Conservation (phyloP, 1,284 basidiomycete species). For the Anthracocystis walkeri region DNA sequence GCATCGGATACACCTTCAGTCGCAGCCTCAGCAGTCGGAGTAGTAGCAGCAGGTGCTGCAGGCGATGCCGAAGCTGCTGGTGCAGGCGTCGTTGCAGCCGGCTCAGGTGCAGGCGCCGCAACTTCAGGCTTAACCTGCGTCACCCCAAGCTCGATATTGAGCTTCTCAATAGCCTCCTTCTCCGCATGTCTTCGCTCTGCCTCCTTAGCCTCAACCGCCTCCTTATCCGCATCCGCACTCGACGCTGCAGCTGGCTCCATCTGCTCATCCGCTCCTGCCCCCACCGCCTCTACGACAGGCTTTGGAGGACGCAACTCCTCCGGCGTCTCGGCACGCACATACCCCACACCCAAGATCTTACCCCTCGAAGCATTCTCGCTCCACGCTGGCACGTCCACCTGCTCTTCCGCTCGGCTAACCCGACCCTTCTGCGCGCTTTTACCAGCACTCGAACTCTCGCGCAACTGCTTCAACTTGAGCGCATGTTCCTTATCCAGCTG, state of each 20-base stretch:
- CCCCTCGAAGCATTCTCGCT: constrained; percentile 44
- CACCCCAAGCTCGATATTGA: constrained; percentile 38
- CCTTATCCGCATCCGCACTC: constrained; percentile 1
- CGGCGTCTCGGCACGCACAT: constrained; percentile 53
- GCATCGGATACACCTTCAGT: background rate
- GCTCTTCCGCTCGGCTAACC: constrained; percentile 5
- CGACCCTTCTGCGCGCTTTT: constrained; percentile 5
- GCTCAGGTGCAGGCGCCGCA: constrained; percentile 12
- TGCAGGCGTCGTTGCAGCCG: background rate
- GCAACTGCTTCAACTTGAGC: constrained; percentile 26
- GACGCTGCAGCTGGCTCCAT: constrained; percentile 3
- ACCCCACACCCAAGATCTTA: constrained; percentile 57
- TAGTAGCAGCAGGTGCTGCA: background rate
- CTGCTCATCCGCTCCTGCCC: constrained; percentile 8
- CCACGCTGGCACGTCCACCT: constrained; percentile 33
- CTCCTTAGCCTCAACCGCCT: constrained; percentile 12
- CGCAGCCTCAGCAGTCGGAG: constrained; percentile 5
- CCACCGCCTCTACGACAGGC: background rate
- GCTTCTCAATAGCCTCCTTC: constrained; percentile 37
- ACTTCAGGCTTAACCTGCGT: constrained; percentile 6
- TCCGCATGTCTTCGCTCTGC: constrained; percentile 30
- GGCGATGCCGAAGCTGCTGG: constrained; percentile 8
- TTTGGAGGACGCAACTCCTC: constrained; percentile 41
- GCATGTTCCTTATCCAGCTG: constrained; percentile 26
- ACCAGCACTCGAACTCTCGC: constrained; percentile 3